Conservation (phyloP, 2,329 filamentous ascomycete genomes). For the Colletotrichum sublineola region DNA sequence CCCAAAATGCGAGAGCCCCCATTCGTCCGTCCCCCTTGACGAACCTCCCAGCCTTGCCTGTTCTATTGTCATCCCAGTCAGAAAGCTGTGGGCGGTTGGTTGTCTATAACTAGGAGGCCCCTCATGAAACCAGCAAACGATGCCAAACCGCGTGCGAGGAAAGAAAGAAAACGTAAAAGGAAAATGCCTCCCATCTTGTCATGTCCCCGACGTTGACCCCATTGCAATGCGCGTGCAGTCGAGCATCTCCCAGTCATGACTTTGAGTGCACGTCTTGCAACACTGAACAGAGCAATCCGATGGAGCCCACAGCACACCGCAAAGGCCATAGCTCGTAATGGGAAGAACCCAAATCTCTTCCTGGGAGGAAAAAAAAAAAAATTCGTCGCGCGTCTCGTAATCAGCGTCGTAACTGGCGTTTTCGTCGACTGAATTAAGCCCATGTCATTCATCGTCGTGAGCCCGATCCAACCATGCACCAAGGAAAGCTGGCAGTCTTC, state of each 20-base stretch:
- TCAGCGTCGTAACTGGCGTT: constrained; percentile 34
- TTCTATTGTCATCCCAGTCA: constrained; percentile 34
- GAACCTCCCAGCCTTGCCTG: constrained; percentile 19
- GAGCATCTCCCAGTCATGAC: constrained; percentile 16
- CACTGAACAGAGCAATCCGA: background rate
- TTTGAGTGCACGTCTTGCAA: constrained; percentile 7
- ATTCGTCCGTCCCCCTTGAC: constrained; percentile 19
- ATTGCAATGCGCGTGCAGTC: constrained; percentile 30
- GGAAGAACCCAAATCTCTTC: constrained; percentile 17
- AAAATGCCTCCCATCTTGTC: constrained; percentile 28
- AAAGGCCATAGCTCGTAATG: constrained; percentile 17
- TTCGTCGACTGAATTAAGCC: constrained; percentile 33
- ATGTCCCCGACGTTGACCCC: constrained; percentile 26
- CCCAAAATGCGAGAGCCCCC: constrained; percentile 17
- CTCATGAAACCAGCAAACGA: constrained; percentile 24
- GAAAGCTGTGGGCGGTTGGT: constrained; percentile 34
- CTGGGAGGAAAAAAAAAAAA: background rate
- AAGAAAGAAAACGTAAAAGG: background rate
- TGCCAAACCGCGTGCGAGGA: constrained; percentile 25
- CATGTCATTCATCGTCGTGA: constrained; percentile 31
- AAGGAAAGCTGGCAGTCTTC: constrained; percentile 3
- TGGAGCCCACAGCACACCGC: constrained; percentile 1
- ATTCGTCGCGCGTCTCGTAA: constrained; percentile 37
- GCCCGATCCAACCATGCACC: constrained; percentile 36
- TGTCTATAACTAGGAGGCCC: constrained; percentile 10